Evolutionary conservation across 78 protist species (phyloP).

Genomic region (Neovahlkampfia damariscottae): DNA sequence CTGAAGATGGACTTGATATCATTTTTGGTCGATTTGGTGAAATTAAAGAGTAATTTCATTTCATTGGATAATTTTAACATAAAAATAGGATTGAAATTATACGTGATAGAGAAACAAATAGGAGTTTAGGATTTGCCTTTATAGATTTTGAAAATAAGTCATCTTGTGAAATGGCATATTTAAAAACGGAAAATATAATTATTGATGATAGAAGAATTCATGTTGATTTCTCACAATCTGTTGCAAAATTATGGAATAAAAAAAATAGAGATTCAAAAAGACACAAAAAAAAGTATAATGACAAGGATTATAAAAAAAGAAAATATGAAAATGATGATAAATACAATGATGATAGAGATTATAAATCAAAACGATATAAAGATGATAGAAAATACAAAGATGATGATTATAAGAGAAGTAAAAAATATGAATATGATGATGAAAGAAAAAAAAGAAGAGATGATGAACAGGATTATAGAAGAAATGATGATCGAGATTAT

Average conservation of each 20-base stretch:
- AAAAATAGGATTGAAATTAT: slow-evolving; percentile 67
- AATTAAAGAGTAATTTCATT: slow-evolving; percentile 13
- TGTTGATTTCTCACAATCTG: slow-evolving; percentile 89
- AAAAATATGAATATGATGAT: neutral
- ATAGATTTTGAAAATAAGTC: slow-evolving; percentile 70
- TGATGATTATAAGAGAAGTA: neutral
- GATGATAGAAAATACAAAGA: neutral
- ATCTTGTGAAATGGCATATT: slow-evolving; percentile 64
- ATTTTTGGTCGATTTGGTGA: slow-evolving; percentile 84
- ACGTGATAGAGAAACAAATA: slow-evolving; percentile 66
- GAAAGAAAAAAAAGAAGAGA: neutral
- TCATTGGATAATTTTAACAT: neutral
- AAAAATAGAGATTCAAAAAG: neutral
- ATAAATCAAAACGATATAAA: neutral
- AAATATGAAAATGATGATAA: neutral
- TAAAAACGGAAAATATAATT: slow-evolving; percentile 88
- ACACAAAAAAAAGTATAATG: neutral
- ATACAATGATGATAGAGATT: neutral
- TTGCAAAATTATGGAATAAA: slow-evolving; percentile 36
- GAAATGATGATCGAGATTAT: neutral
- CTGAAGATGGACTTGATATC: slow-evolving; percentile 77
- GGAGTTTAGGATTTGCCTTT: slow-evolving; percentile 84
- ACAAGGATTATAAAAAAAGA: neutral
- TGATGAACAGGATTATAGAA: neutral
- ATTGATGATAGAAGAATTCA: slow-evolving; percentile 95